Conservation (phyloP, 2,329 filamentous ascomycete species). For the Trichoderma pleuroti region DNA sequence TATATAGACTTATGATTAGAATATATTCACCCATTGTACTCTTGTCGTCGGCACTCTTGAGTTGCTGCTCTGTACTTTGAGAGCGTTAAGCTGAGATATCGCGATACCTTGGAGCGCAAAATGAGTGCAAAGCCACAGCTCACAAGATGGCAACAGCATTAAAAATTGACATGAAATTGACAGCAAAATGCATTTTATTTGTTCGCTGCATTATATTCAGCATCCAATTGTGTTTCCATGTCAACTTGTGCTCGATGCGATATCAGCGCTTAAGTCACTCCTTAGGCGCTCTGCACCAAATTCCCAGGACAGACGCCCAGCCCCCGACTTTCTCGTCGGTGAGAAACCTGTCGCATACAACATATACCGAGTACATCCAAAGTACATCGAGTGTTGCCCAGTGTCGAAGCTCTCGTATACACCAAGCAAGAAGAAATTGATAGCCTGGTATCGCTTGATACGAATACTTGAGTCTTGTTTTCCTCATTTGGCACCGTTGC, state of each 20-base stretch:
- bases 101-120: background rate
- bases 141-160: too few relatives aligned
- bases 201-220: too few relatives aligned
- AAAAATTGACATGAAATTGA: background rate
- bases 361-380: background rate
- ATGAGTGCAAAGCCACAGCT: background rate
- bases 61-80: background rate
- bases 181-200: too few relatives aligned
- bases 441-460: background rate
- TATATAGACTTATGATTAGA: background rate
- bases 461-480: background rate
- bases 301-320: constrained; percentile 21
- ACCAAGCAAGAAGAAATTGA: background rate
- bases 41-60: background rate
- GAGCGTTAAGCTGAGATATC: background rate
- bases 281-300: constrained; percentile 28
- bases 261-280: constrained; percentile 18
- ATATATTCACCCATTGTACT: background rate
- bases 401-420: background rate
- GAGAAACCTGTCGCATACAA: constrained; percentile 12
- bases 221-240: background rate
- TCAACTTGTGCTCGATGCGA: background rate
- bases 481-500: background rate
- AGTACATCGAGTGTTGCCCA: background rate
- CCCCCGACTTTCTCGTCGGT: constrained; percentile 25